Percentiles rank a stretch among this genome's conserved stretches.
Conservation (phyloP, 352 stramenopile genomes). For the Peronosclerospora sorghi region DNA sequence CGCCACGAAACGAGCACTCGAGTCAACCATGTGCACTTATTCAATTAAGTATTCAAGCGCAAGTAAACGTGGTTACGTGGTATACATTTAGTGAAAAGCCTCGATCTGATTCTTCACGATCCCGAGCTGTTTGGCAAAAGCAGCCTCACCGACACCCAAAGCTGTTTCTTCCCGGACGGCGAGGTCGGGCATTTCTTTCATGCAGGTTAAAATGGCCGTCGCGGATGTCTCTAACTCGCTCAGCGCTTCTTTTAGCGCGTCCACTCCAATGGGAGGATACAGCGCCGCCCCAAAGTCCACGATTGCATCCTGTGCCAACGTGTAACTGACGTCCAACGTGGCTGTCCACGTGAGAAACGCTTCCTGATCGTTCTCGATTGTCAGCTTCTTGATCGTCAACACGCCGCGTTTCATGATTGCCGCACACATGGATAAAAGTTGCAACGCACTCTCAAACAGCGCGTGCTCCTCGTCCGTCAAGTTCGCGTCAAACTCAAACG, state of each 20-base stretch:
- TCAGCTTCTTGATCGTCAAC: conserved; percentile 65
- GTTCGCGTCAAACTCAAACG: conserved; percentile 67
- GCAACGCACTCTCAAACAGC: conserved; percentile 54
- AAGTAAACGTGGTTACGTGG: too few species aligned
- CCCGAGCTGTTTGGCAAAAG: conserved; percentile 45
- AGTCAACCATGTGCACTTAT: conserved; percentile 7
- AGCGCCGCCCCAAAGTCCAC: conserved; percentile 77
- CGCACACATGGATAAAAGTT: conserved; percentile 61
- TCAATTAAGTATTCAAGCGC: too few species aligned
- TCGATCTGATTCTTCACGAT: conserved; percentile 52
- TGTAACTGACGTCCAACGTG: conserved; percentile 52
- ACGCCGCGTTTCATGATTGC: conserved; percentile 74
- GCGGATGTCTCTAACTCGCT: conserved; percentile 21
- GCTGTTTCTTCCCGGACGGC: conserved; percentile 23
- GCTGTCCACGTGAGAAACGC: conserved; percentile 65
- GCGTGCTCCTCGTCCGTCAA: conserved; percentile 53
- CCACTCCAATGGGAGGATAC: conserved; percentile 60
- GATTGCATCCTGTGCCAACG: conserved; percentile 44
- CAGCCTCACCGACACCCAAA: conserved; percentile 29
- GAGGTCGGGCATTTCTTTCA: conserved; percentile 45
- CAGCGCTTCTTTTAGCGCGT: conserved; percentile 39
- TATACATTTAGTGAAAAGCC: conserved; percentile 21
- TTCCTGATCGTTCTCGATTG: conserved; percentile 41
- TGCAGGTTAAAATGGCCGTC: conserved; percentile 29
- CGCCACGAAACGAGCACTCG: conserved; percentile 28